Conservation (phyloP, 2,329 filamentous ascomycete genomes). For the Cadophora gregata region DNA sequence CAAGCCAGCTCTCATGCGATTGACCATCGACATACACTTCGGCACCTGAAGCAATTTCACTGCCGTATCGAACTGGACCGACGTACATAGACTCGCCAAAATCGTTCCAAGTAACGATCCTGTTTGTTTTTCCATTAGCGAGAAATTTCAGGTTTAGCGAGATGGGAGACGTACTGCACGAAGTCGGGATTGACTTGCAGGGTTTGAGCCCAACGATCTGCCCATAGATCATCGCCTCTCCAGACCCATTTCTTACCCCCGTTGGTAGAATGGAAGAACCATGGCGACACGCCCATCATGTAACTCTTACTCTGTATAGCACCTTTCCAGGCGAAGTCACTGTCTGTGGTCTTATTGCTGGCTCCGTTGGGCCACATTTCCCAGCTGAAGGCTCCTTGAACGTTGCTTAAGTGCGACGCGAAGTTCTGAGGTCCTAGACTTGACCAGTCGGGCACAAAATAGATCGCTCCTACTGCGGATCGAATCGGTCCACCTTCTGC, state of each 20-base stretch:
- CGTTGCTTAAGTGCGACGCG: constrained; percentile 39
- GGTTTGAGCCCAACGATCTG: constrained; percentile 60
- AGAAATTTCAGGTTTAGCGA: constrained; percentile 25
- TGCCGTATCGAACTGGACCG: constrained; percentile 50
- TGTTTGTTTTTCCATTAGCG: constrained; percentile 32
- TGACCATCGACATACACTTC: constrained; percentile 54
- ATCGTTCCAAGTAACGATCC: constrained; percentile 57
- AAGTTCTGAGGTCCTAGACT: constrained; percentile 46
- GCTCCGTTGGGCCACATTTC: constrained; percentile 51
- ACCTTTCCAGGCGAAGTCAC: constrained; percentile 49
- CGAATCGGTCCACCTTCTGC: constrained; percentile 46
- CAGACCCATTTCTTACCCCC: constrained; percentile 69
- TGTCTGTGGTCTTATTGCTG: constrained; percentile 45
- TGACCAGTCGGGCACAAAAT: constrained; percentile 55
- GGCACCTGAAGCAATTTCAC: constrained; percentile 48
- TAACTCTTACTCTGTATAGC: constrained; percentile 48
- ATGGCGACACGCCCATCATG: constrained; percentile 63
- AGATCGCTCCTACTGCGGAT: constrained; percentile 43
- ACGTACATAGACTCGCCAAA: constrained; percentile 60
- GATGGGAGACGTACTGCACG: constrained; percentile 47
- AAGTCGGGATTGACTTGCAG: constrained; percentile 53
- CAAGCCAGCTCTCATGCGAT: constrained; percentile 57
- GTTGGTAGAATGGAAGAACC: constrained; percentile 64
- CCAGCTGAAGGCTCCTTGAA: constrained; percentile 51
- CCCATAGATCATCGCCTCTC: constrained; percentile 66